Evolutionary conservation across 2,329 filamentous ascomycete genomes (phyloP).

Genomic region (Xylaria sp.): DNA sequence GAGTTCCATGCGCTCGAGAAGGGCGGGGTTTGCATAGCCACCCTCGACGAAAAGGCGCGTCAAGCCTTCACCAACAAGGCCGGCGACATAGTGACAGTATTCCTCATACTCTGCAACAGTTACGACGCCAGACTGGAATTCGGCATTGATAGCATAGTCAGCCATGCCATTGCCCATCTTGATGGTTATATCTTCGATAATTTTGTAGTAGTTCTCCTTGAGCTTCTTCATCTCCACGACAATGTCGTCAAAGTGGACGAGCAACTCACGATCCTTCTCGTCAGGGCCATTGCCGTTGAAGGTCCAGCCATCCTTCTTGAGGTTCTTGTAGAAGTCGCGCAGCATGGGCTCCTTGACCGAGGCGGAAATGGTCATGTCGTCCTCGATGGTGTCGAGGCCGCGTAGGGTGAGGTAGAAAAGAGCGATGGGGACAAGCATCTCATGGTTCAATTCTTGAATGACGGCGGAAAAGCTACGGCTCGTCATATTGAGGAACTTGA

Average conservation of each 20-base stretch:
- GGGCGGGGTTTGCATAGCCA: conserved; percentile 84
- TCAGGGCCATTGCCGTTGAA: conserved; percentile 86
- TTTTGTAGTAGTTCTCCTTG: conserved; percentile 83
- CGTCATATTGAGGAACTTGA: conserved; percentile 84
- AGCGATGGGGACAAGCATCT: conserved; percentile 87
- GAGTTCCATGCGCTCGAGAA: conserved; percentile 81
- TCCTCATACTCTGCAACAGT: conserved; percentile 91
- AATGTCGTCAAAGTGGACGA: conserved; percentile 91
- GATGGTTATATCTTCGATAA: conserved; percentile 91
- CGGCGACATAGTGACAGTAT: conserved; percentile 99
- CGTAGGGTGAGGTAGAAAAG: conserved; percentile 95
- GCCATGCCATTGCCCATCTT: conserved; percentile 99
- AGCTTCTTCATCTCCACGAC: conserved; percentile 88
- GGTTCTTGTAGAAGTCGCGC: conserved; percentile 80
- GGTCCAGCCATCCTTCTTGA: conserved; percentile 89
- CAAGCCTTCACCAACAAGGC: conserved; percentile 93
- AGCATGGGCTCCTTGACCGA: conserved; percentile 87
- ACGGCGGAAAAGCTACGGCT: conserved; percentile 94
- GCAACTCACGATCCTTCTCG: conserved; percentile 92
- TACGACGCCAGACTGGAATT: conserved; percentile 81
- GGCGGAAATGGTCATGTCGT: conserved; percentile 92
- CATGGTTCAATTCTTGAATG: conserved; percentile 94
- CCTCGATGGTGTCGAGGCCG: conserved; percentile 96
- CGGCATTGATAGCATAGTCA: conserved; percentile 88
- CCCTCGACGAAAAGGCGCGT: conserved; percentile 91